Base-by-base conservation (phyloP, 331 rosid species). In the Saraca asoca region DNA sequence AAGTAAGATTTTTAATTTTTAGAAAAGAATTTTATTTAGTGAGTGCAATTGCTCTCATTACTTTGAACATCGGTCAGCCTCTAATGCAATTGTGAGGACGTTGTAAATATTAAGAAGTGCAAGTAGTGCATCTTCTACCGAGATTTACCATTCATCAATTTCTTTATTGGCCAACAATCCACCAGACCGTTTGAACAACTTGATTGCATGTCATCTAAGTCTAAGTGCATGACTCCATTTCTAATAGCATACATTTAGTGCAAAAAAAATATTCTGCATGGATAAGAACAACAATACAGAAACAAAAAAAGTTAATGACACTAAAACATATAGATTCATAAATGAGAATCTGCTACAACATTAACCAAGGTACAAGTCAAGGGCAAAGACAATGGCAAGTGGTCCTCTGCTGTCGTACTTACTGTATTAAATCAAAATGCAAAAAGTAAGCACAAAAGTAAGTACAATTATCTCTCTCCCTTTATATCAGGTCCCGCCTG, bases 281-380 rank as follows among this genome's bases (percentile, higher is more conserved):
- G 73, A 73, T 77, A 77, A 77, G 72, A 73, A 67, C 72, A 51
- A 69, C 20, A 33, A 37, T 34, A 56, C 15, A 57, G 9, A 8
- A 59, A 43, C 38, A 10, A 9, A 39, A n/a, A 66, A 70, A 70
- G 38, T 13, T 58, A 60, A 44, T 65, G 35, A 54, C 39, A 69
- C 64, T 55, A 29, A 68, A 68, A 64, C 67, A 67, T 31, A 65
- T 15, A 55, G 45, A 83, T 77, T 77, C 83, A 70, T 57, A 73
- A 75, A 45, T 31, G 37, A 73, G 87, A 87, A 83, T 83, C 85
- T 42, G 42, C 75, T n/a, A n/a, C n/a, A n/a, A 54, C 77, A 67
- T 80, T 62, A 79, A 66, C 85, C 74, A 77, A 66, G 76, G 66
- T 12, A 73, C 67, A 75, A 76, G 89, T 81, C 80, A 77, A 79